Evolutionary conservation across 192 early-diverging fungal genomes (phyloP).

Genomic region (Coemansia guatemalensis): DNA sequence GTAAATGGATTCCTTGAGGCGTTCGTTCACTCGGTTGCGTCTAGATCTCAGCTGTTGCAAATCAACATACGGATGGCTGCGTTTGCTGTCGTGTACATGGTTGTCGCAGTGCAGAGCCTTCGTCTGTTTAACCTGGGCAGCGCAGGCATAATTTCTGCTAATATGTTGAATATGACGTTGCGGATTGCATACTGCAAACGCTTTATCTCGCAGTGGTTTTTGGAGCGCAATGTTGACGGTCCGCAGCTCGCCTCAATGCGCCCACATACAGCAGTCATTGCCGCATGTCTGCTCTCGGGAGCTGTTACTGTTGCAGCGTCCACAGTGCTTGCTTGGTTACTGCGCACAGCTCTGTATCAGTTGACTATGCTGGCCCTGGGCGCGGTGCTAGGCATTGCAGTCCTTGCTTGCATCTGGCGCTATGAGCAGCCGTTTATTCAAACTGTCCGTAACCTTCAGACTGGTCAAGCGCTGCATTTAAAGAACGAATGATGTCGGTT

Average conservation of each 20-base stretch:
- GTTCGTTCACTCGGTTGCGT: conserved; percentile 85
- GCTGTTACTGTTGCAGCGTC: conserved; percentile 2
- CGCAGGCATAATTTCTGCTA: conserved; percentile 79
- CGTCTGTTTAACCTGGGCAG: conserved; percentile 61
- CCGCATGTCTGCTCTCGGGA: conserved; percentile 19
- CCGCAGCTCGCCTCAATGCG: conserved; percentile 24
- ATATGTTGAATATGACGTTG: conserved; percentile 79
- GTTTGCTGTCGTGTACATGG: conserved; percentile 71
- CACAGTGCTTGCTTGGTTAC: neutral
- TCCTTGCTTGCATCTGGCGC: conserved; percentile 27
- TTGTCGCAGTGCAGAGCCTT: conserved; percentile 62
- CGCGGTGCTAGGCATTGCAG: conserved; percentile 11
- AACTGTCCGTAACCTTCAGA: conserved; percentile 18
- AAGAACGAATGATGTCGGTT: neutral
- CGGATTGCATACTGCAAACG: conserved; percentile 72
- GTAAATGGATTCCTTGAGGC: conserved; percentile 94
- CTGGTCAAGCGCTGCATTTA: conserved; percentile 8
- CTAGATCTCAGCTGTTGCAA: conserved; percentile 57
- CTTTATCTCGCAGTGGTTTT: conserved; percentile 66
- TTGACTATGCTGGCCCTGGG: conserved; percentile 21
- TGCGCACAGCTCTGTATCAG: neutral
- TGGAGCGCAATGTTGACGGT: neutral
- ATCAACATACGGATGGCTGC: conserved; percentile 75
- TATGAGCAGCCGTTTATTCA: conserved; percentile 36
- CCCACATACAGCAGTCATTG: conserved; percentile 28